These are phyloP conservation scores for Leishmania turanica DNA, from an alignment of 208 protist species.

Conservation along the genomic window DNA sequence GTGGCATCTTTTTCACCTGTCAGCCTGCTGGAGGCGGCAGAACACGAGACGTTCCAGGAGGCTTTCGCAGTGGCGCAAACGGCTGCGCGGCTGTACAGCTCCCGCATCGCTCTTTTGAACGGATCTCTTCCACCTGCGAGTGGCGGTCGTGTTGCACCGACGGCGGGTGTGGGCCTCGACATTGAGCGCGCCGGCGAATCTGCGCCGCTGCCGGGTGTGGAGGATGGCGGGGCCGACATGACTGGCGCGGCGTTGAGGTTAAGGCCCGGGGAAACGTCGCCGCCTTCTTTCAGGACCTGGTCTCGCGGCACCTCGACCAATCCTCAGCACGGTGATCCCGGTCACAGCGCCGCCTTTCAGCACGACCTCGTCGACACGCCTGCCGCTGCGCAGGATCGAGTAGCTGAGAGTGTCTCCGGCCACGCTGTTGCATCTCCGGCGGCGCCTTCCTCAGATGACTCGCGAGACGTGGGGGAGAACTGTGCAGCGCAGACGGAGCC, in stretches of 20 bases:
- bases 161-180: not conserved
- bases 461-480: not conserved
- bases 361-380: conserved; percentile 10
- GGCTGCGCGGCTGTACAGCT: conserved; percentile 49
- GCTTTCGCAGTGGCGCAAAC: conserved; percentile 72
- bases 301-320: not conserved
- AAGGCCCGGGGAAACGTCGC: not conserved
- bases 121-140: not conserved
- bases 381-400: not conserved
- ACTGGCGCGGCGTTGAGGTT: not conserved
- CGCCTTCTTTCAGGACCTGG: not conserved
- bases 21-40: conserved; percentile 25
- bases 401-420: not conserved
- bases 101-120: conserved; percentile 38
- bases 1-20: conserved; percentile 68
- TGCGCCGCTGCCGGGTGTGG: not conserved
- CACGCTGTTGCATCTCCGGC: not conserved
- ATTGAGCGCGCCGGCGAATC: not conserved
- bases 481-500: conserved; percentile 1
- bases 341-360: not conserved
- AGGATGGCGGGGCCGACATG: not conserved
- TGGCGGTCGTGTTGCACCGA: too few relatives aligned
- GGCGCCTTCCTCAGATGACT: not conserved
- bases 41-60: conserved; percentile 75
- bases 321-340: not conserved